These are phyloP conservation scores for Nidularia pulvinata DNA, from an alignment of 768 basidiomycete genomes.

Conservation along the genomic window DNA sequence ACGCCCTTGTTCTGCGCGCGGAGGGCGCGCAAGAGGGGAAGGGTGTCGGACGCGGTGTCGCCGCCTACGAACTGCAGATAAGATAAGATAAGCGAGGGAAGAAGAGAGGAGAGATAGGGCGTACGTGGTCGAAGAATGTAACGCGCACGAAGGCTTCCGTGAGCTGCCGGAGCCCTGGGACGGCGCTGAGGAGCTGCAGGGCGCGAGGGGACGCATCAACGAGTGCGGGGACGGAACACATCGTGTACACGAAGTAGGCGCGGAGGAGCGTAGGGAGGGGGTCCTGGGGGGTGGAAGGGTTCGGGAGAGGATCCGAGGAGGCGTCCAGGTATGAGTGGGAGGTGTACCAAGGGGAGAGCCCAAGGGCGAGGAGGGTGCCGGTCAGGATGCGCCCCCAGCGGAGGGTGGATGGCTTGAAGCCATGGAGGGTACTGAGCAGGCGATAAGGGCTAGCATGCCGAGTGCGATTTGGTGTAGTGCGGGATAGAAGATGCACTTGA, in stretches of 20 bases:
- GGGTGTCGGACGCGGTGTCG: slow-evolving; percentile 69
- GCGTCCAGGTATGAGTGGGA: not conserved
- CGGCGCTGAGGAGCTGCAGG: slow-evolving; percentile 46
- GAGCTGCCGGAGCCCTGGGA: slow-evolving; percentile 62
- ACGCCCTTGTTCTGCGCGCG: slow-evolving; percentile 71
- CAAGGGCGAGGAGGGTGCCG: not conserved
- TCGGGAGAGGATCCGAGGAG: not conserved
- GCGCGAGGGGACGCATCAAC: slow-evolving; percentile 76
- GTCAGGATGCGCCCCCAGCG: not conserved
- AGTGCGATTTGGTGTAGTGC: no score
- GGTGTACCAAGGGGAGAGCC: not conserved
- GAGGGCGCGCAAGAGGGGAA: slow-evolving; percentile 63
- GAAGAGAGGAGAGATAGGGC: slow-evolving; percentile 8
- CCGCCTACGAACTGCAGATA: slow-evolving; percentile 80
- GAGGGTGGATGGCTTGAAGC: no score
- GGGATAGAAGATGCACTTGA: no score
- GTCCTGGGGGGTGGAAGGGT: not conserved
- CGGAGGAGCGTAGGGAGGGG: slow-evolving; percentile 44
- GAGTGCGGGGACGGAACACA: slow-evolving; percentile 75
- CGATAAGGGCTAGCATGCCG: no score
- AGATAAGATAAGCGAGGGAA: not conserved
- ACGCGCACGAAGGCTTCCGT: slow-evolving; percentile 69
- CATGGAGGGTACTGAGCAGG: no score
- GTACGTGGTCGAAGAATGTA: slow-evolving; percentile 87
- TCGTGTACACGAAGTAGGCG: slow-evolving; percentile 79